phyloP scores from a whole-genome alignment of 805 yeast genomes.

The Yarrowia sp. region DNA sequence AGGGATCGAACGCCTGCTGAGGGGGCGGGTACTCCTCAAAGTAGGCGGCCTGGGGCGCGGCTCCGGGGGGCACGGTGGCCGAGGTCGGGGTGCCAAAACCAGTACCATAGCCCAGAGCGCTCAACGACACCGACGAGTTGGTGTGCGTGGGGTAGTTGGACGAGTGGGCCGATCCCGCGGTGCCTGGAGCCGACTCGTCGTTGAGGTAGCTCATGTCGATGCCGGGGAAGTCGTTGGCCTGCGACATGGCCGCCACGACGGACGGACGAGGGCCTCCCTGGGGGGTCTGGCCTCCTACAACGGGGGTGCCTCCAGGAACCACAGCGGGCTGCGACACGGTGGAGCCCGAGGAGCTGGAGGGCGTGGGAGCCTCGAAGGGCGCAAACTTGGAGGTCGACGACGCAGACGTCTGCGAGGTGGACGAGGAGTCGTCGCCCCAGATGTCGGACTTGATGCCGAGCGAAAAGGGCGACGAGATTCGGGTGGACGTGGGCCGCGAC shows the following conservation, averaged over 20 bases:
- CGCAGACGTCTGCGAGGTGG: constrained; percentile 28
- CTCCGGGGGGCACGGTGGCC: constrained; percentile 25
- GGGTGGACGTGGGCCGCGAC: constrained; percentile 36
- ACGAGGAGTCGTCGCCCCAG: constrained; percentile 38
- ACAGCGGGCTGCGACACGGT: constrained; percentile 3
- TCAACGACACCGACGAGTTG: constrained; percentile 32
- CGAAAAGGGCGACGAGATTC: constrained; percentile 39
- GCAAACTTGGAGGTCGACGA: constrained; percentile 39
- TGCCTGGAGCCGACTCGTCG: constrained; percentile 18
- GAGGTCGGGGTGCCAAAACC: constrained; percentile 17
- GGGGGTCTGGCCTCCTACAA: too few species aligned
- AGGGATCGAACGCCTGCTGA: constrained; percentile 37
- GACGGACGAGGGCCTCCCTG: neutral
- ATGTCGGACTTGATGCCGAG: constrained; percentile 39
- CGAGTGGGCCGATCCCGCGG: constrained; percentile 24
- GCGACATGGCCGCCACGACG: constrained; percentile 27
- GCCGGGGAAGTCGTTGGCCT: constrained; percentile 34
- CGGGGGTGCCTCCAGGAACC: too few species aligned
- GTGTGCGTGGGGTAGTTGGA: constrained; percentile 27
- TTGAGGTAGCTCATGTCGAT: constrained; percentile 36
- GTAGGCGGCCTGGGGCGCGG: constrained; percentile 24
- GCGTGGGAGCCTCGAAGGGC: constrained; percentile 32
- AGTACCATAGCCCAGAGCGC: constrained; percentile 23
- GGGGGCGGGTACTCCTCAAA: constrained; percentile 23
- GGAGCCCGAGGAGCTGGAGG: constrained; percentile 12